Evolutionary conservation across 768 basidiomycete species (phyloP), one percentile per base, ranked within the genome.

Genomic region (Pseudohyphozyma bogoriensis): DNA sequence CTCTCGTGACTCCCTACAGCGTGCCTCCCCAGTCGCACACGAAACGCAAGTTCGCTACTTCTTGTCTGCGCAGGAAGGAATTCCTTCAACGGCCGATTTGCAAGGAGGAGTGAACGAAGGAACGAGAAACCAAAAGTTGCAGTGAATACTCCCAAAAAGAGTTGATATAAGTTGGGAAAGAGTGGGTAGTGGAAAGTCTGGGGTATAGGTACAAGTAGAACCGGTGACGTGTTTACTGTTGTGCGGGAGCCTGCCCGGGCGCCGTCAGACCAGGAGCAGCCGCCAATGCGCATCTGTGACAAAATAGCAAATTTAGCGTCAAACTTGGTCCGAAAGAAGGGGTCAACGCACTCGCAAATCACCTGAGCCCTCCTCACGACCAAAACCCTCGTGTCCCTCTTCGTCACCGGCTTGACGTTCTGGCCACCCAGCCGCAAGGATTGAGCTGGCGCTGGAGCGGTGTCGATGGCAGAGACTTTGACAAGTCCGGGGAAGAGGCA

Each of bases 401-500:
- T 85, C 47, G 79, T 69, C 57, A 29, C 29, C 44, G 33, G 75
- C 72, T 16, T 72, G 69, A 11, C 69, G 52, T 24, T n/a, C 16
- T 28, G 51, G 18, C 11, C 28, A 5, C 51, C 39, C 24, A 31
- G 37, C 2, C 64, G 64, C 35, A 65, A 56, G 36, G 64, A 59
- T 40, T 59, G 52, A 24, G 58, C 51, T 20, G 64, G 64, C 2
- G 60, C 35, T 0, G 74, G 65, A 1, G 74, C 78, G 61, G 76
- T 77, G 46, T 67, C 66, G 56, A 67, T 47, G 0, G 66, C 66
- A 2, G 81, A 80, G 18, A 89, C 83, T 74, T 90, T 91, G 55
- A 89, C 89, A 32, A 90, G 77, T 3, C 89, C 89, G 3, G 88
- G 88, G 72, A 91, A 91, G 64, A 90, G 82, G 0, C 87, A 87